A percentile compares a stretch with the other conserved stretches of the same genome.
Evolutionary conservation across 352 stramenopile genomes (phyloP).

Genomic region (Elongisporangium anandrum): DNA sequence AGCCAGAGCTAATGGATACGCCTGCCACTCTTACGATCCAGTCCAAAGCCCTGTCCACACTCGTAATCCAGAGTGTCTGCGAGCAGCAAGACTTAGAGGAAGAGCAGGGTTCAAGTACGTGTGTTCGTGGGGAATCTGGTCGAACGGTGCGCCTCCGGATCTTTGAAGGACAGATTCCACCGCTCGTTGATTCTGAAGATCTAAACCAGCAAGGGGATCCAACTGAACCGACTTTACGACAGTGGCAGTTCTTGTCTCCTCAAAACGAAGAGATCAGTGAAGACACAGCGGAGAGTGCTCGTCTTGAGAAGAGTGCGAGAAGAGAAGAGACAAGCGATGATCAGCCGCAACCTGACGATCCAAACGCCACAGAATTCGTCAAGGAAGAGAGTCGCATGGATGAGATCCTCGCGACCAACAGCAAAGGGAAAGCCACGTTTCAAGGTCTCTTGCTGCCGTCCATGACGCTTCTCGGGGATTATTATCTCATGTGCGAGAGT

Average conservation of each 20-base stretch:
- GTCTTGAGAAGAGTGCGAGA: not conserved
- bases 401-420: conserved; percentile 15
- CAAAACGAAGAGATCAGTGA: not conserved
- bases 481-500: conserved; percentile 40
- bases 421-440: conserved; percentile 22
- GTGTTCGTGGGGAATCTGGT: conserved; percentile 27
- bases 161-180: conserved; percentile 24
- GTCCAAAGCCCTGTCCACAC: conserved; percentile 14
- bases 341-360: not conserved
- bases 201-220: not conserved
- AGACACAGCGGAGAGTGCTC: not conserved
- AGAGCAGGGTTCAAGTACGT: not conserved
- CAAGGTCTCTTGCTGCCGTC: conserved; percentile 20
- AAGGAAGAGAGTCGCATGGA: conserved; percentile 11
- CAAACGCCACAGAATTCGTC: not conserved
- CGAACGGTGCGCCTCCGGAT: conserved; percentile 29
- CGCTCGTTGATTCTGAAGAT: not conserved
- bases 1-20: conserved; percentile 5
- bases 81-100: not conserved
- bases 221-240: not conserved
- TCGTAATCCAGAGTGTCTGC: conserved; percentile 10
- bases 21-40: conserved; percentile 8
- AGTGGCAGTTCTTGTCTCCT: conserved; percentile 21
- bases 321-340: not conserved
- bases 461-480: conserved; percentile 22